Evolutionary conservation across 371 early-diverging fungal genomes (phyloP).

Genomic region (Hamiltosporidium tvaerminnensis): DNA sequence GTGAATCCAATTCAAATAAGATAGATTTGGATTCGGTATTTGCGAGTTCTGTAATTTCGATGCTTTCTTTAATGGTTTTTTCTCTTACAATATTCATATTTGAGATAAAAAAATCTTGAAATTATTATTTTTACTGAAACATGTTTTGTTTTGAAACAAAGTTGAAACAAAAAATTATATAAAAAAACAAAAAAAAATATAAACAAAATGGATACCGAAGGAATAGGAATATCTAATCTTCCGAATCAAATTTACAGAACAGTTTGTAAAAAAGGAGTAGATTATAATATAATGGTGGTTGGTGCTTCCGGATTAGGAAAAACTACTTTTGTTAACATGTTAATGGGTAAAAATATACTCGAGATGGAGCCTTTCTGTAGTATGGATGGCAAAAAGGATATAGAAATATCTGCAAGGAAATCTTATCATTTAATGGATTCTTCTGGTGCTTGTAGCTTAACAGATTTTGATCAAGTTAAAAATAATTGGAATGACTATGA

Average conservation of each 20-base stretch:
- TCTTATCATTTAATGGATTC: neutral
- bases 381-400: constrained; percentile 1
- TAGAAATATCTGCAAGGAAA: neutral
- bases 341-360: constrained; percentile 12
- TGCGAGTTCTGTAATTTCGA: constrained; percentile 16
- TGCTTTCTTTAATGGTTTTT: constrained; percentile 16
- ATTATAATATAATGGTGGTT: constrained; percentile 47
- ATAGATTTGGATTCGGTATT: constrained; percentile 12
- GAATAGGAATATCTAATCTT: constrained; percentile 40
- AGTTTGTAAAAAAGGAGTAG: constrained; percentile 15
- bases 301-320: constrained; percentile 47
- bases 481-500: neutral
- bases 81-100: neutral
- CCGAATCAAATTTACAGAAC: constrained; percentile 34
- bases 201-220: constrained; percentile 15
- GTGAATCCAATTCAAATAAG: constrained; percentile 13
- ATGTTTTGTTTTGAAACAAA: neutral
- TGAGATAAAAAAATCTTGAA: constrained; percentile 3
- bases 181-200: neutral
- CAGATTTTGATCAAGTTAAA: neutral
- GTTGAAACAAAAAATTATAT: neutral
- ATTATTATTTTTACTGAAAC: neutral
- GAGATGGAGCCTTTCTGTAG: neutral
- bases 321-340: constrained; percentile 38
- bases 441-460: neutral